These are phyloP conservation scores for Lecanosticta acicola DNA, from an alignment of 2,329 filamentous ascomycete species.

Conservation along the genomic window DNA sequence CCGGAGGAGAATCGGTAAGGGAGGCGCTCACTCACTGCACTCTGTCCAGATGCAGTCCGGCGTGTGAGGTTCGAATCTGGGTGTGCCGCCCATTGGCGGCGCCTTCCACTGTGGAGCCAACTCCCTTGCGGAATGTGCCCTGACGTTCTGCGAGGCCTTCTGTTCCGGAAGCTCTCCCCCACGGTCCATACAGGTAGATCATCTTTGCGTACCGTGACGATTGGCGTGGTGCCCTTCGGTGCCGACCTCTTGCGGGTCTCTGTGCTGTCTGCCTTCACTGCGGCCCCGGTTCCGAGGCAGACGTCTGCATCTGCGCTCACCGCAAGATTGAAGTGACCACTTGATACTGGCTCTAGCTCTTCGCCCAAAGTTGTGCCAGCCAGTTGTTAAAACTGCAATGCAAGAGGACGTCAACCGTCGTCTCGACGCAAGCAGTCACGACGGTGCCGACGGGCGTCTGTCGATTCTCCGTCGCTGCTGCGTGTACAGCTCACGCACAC, in stretches of 20 bases:
- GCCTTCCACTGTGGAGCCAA: constrained; percentile 1
- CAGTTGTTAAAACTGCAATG: no score
- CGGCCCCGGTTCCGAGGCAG: no score
- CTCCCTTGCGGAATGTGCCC: constrained; percentile 10
- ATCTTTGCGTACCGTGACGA: constrained; percentile 9
- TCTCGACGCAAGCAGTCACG: no score
- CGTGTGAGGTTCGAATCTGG: constrained; percentile 1
- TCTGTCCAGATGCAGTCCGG: constrained; percentile 2
- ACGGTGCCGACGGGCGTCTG: no score
- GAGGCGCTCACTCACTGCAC: constrained; percentile 17
- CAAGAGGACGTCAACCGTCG: constrained; percentile 12
- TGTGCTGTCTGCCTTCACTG: constrained; percentile 5
- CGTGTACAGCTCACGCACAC: not conserved
- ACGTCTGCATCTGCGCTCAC: constrained; percentile 14
- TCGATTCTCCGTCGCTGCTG: not conserved
- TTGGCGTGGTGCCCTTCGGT: constrained; percentile 6
- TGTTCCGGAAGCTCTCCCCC: no score
- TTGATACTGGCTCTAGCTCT: constrained; percentile 8
- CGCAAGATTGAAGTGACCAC: constrained; percentile 14
- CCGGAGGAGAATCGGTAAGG: constrained; percentile 9
- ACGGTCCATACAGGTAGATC: no score
- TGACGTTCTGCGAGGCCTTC: constrained; percentile 5
- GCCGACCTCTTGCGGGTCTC: constrained; percentile 9
- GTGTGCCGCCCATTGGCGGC: constrained; percentile 12
- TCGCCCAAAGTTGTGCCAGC: constrained; percentile 13